phyloP scores from a whole-genome alignment of 306 rosid species.

The Dicorynia guianensis region DNA sequence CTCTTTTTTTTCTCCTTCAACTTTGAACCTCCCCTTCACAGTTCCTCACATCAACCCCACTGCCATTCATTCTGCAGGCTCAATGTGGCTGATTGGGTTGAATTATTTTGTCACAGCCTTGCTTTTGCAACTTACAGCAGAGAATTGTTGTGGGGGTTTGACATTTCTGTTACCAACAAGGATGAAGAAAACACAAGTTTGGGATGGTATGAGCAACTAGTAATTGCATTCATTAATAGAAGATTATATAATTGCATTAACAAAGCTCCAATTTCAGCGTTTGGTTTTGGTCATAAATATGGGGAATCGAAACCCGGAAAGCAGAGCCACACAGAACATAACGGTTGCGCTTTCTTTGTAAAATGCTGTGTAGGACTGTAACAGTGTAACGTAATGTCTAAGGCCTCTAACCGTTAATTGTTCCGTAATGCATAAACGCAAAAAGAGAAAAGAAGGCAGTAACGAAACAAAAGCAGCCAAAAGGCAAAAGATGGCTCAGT shows the following conservation, averaged over 20 bases:
- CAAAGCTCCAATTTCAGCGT: conserved; percentile 36
- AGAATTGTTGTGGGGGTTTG: too few species aligned
- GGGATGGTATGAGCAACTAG: too few species aligned
- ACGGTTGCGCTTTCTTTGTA: too few species aligned
- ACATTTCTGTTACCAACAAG: too few species aligned
- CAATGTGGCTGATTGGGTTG: too few species aligned
- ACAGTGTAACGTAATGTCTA: too few species aligned
- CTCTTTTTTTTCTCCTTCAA: conserved; percentile 24
- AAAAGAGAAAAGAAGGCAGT: conserved; percentile 7
- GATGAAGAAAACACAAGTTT: too few species aligned
- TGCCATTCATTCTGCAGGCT: neutral
- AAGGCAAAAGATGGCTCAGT: conserved; percentile 47
- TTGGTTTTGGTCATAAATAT: conserved; percentile 31
- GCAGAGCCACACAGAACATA: too few species aligned
- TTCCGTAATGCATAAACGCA: conserved; percentile 10
- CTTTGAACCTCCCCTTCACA: conserved; percentile 11
- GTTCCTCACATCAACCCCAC: conserved; percentile 28
- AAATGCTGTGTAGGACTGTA: too few species aligned
- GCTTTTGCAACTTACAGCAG: conserved; percentile 20
- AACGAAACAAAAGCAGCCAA: conserved; percentile 50
- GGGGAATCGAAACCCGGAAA: conserved; percentile 32
- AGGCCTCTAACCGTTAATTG: neutral
- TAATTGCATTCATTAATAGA: too few species aligned
- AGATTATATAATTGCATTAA: too few species aligned
- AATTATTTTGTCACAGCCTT: conserved; percentile 4